These are phyloP conservation scores for Zygoascus tannicola DNA, from an alignment of 805 yeast genomes.

Conservation along the genomic window DNA sequence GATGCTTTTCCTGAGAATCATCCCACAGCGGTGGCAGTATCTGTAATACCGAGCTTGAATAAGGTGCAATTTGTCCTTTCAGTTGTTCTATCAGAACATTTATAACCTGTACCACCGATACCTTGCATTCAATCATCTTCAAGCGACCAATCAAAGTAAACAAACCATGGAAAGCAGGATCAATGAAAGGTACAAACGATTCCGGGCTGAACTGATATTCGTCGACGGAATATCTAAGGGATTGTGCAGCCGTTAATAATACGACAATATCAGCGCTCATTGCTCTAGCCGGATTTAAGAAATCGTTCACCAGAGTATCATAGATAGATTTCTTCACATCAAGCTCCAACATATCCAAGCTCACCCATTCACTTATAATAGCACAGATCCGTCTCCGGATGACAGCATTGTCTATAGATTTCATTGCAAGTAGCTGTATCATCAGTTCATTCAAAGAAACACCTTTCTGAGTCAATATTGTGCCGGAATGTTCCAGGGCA, in stretches of 20 bases:
- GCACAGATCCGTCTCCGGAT: conserved; percentile 69
- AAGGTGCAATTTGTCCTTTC: conserved; percentile 23
- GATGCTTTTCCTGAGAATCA: conserved; percentile 34
- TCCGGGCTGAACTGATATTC: conserved; percentile 78
- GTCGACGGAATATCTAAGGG: conserved; percentile 59
- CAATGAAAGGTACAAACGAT: conserved; percentile 57
- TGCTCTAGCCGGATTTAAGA: not conserved
- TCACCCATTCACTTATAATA: conserved; percentile 73
- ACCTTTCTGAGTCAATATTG: conserved; percentile 45
- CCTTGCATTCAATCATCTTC: conserved; percentile 61
- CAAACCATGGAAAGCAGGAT: conserved; percentile 38
- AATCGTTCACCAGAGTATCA: not conserved
- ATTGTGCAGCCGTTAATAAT: conserved; percentile 59
- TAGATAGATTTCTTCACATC: conserved; percentile 13
- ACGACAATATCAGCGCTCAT: conserved; percentile 65
- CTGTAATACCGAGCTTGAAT: conserved; percentile 25
- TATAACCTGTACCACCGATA: conserved; percentile 61
- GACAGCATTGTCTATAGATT: conserved; percentile 41
- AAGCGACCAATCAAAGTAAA: conserved; percentile 39
- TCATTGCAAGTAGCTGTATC: conserved; percentile 56
- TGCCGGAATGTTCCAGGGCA: conserved; percentile 72
- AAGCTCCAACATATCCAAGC: conserved; percentile 21
- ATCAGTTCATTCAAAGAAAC: conserved; percentile 64
- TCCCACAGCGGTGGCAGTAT: conserved; percentile 78
- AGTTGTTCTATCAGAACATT: conserved; percentile 40